These are phyloP conservation scores for Hypoxylon fuscum DNA, from an alignment of 495 filamentous ascomycete genomes.

Conservation along the genomic window DNA sequence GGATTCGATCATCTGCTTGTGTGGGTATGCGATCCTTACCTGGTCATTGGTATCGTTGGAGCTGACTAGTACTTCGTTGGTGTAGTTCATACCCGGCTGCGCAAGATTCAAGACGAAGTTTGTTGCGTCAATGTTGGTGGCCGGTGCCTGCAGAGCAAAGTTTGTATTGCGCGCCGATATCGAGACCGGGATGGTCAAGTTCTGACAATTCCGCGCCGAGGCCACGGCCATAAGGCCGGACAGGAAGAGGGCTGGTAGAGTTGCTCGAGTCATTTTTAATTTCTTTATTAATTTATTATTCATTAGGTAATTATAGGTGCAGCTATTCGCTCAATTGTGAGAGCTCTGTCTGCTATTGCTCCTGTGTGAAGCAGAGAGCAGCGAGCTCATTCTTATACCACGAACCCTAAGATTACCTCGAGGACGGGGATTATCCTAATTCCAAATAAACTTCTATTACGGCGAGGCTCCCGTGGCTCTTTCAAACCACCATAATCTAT, in stretches of 20 bases:
- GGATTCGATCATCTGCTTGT: too few species aligned
- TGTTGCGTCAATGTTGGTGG: slow-evolving; percentile 47
- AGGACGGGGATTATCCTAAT: too few species aligned
- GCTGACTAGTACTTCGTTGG: slow-evolving; percentile 11
- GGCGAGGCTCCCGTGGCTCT: too few species aligned
- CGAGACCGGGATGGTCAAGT: slow-evolving; percentile 49
- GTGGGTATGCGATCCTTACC: slow-evolving; percentile 4
- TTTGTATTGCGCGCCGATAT: slow-evolving; percentile 47
- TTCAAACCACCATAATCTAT: too few species aligned
- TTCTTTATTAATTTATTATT: not conserved
- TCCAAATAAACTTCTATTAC: too few species aligned
- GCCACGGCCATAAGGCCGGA: slow-evolving; percentile 22
- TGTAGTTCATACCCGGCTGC: slow-evolving; percentile 44
- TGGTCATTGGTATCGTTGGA: not conserved
- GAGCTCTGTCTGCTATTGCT: too few species aligned
- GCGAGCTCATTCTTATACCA: too few species aligned
- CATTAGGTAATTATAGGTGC: too few species aligned
- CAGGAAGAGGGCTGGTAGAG: not conserved
- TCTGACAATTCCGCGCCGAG: slow-evolving; percentile 44
- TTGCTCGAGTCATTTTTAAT: slow-evolving; percentile 12
- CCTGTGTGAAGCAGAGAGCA: too few species aligned
- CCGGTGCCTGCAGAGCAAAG: slow-evolving; percentile 40
- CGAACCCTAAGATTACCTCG: too few species aligned
- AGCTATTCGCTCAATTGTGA: too few species aligned
- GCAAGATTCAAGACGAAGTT: slow-evolving; percentile 45